Base-by-base conservation (phyloP, 257 asterid genomes). In the Verbena officinalis region DNA sequence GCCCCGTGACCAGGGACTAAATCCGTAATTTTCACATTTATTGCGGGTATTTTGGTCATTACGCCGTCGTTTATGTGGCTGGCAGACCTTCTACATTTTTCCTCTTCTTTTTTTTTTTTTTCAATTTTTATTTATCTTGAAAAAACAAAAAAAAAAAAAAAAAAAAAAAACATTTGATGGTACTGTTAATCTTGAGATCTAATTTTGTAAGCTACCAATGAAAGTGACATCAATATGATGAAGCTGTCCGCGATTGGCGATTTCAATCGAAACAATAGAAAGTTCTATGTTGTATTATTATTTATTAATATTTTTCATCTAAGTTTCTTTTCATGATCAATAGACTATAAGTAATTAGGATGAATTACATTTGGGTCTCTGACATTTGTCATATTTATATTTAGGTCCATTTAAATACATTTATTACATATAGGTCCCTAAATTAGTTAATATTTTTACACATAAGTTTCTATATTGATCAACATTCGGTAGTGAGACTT, bases 1-100 rank as follows among this genome's bases (percentile, higher is more conserved):
- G 49, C 42, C 88, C 91, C 86, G 91, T 85, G 91, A 82, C 78
- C 55, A 22, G 67, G 77, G 81, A 48, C 66, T 39, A 61, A 70
- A 49, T 77, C 76, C 62, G 75, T 77, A 69, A 77, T 69, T 72
- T 16, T 43, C 49, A 0, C 2, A 5, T 3, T 10, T 12, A 12
- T 23, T 53, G 1, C 15, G 74, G 76, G 19, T 21, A 4, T 20
- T 63, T 5, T 33, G 50, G 80, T 40, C 58, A 59, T 39, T 30
- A 19, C 17, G 9, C 0, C 14, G 7, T 13, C 16, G 33, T 44
- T 68, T 74, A 68, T 73, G 70, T 64, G 73, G 61, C 62, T 65
- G 0, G 46, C 65, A 48, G 55, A 36, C 49, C 12, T 59, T 60
- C 46, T 48, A 3, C 53, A 59, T 75, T 62, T 61, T 66, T 61